Conservation (phyloP, 352 stramenopile genomes). For the Pythium aristosporum region DNA sequence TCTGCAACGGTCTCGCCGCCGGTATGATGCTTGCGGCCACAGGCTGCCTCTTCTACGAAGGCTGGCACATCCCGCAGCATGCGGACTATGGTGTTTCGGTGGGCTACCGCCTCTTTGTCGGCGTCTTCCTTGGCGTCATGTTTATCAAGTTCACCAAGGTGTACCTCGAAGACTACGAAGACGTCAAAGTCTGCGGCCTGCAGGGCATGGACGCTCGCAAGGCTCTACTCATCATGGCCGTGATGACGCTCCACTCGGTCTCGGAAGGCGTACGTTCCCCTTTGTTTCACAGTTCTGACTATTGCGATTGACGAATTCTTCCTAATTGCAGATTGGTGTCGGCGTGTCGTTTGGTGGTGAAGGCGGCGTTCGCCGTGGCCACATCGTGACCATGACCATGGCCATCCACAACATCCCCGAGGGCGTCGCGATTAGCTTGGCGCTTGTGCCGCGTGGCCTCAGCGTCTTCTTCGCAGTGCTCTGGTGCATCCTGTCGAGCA, state of each 20-base stretch:
- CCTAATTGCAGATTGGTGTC: slow-evolving; percentile 81
- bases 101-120: slow-evolving; percentile 82
- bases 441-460: slow-evolving; percentile 92
- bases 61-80: slow-evolving; percentile 75
- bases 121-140: slow-evolving; percentile 90
- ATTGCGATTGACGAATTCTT: background rate
- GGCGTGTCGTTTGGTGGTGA: slow-evolving; percentile 96
- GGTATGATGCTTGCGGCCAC: slow-evolving; percentile 99
- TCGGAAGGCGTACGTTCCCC: slow-evolving; percentile 90
- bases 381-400: slow-evolving; percentile 97
- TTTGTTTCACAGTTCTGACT: background rate
- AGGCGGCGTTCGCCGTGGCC: slow-evolving; percentile 90
- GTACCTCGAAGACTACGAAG: slow-evolving; percentile 94
- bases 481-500: slow-evolving; percentile 91
- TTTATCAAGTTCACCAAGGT: slow-evolving; percentile 97
- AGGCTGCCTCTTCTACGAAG: slow-evolving; percentile 94
- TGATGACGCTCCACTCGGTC: slow-evolving; percentile 99
- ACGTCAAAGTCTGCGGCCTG: slow-evolving; percentile 87
- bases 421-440: slow-evolving; percentile 94
- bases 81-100: slow-evolving; percentile 68
- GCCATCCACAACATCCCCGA: slow-evolving; percentile 99
- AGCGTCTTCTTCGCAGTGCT: slow-evolving; percentile 82
- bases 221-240: slow-evolving; percentile 96
- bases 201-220: slow-evolving; percentile 87
- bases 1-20: slow-evolving; percentile 94